Percentiles rank a stretch among this genome's conserved stretches.
Conservation (phyloP, 805 yeast species). For the Saccharomycopsis sp. region DNA sequence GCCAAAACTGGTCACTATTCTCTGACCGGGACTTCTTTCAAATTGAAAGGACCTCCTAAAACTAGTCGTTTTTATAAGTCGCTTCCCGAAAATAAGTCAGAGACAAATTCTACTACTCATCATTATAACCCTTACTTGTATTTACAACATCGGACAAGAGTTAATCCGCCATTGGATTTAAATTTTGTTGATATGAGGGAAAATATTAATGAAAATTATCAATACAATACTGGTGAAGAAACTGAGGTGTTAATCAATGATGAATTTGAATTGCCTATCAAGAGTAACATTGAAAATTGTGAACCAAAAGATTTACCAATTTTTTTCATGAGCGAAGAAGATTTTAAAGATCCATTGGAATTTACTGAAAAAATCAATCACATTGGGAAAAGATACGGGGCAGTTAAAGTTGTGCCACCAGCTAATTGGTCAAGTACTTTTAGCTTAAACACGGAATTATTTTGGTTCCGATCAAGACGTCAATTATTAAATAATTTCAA, state of each 20-base stretch:
- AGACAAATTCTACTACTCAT: constrained; percentile 12
- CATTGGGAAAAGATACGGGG: constrained; percentile 50
- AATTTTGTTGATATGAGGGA: constrained; percentile 29
- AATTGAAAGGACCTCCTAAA: constrained; percentile 18
- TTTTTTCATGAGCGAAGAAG: constrained; percentile 39
- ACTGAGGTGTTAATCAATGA: constrained; percentile 18
- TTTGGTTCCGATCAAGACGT: constrained; percentile 46
- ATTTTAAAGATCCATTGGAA: constrained; percentile 49
- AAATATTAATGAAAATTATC: constrained; percentile 22
- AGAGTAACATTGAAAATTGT: not conserved
- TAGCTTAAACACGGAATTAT: constrained; percentile 36
- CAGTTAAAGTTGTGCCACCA: constrained; percentile 60
- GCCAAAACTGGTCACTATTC: not conserved
- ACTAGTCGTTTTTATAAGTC: constrained; percentile 20
- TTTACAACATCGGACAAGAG: constrained; percentile 32
- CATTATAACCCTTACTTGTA: constrained; percentile 31
- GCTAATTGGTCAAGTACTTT: constrained; percentile 30
- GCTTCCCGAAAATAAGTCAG: constrained; percentile 15
- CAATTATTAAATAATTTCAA: constrained; percentile 39
- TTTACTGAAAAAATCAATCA: constrained; percentile 42
- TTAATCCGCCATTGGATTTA: constrained; percentile 31
- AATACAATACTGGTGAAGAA: constrained; percentile 12
- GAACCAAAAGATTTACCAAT: constrained; percentile 33
- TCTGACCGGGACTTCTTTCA: not conserved
- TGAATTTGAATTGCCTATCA: constrained; percentile 2